Conservation (phyloP, 1,284 basidiomycete genomes). For the Inonotus obliquus region DNA sequence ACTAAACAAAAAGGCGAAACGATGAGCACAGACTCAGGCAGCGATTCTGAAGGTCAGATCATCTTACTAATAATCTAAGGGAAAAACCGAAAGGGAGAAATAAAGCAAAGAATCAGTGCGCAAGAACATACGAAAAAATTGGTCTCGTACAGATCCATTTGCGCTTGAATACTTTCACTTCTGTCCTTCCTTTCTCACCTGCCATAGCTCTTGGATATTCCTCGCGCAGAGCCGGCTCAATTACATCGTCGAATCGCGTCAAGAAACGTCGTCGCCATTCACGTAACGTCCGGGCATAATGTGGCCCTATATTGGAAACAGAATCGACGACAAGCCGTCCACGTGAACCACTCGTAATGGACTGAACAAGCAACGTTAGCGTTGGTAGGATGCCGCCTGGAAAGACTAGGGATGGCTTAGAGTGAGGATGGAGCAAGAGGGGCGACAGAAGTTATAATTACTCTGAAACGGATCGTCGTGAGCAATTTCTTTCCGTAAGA, state of each 20-base stretch:
- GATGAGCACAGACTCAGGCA: background rate
- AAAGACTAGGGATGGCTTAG: constrained; percentile 47
- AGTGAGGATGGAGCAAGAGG: background rate
- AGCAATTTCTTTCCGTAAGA: background rate
- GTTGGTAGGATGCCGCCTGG: constrained; percentile 76
- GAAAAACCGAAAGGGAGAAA: background rate
- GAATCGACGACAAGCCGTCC: constrained; percentile 66
- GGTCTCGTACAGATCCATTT: constrained; percentile 73
- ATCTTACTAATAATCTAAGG: constrained; percentile 39
- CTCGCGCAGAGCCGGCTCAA: constrained; percentile 55
- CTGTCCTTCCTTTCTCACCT: constrained; percentile 38
- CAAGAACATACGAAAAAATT: constrained; percentile 1
- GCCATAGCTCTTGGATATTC: constrained; percentile 57
- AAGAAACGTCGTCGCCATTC: constrained; percentile 73
- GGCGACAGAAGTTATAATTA: constrained; percentile 17
- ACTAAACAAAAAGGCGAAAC: constrained; percentile 35
- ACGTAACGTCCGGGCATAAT: constrained; percentile 80
- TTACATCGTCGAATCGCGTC: constrained; percentile 55
- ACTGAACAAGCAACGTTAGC: constrained; percentile 55
- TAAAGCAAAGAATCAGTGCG: background rate
- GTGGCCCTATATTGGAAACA: constrained; percentile 75
- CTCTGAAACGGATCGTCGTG: constrained; percentile 19
- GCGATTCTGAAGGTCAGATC: background rate
- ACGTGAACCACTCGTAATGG: constrained; percentile 49
- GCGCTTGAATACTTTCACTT: constrained; percentile 71